Evolutionary conservation across 257 asterid genomes (phyloP).

Genomic region (Gentiana straminea): DNA sequence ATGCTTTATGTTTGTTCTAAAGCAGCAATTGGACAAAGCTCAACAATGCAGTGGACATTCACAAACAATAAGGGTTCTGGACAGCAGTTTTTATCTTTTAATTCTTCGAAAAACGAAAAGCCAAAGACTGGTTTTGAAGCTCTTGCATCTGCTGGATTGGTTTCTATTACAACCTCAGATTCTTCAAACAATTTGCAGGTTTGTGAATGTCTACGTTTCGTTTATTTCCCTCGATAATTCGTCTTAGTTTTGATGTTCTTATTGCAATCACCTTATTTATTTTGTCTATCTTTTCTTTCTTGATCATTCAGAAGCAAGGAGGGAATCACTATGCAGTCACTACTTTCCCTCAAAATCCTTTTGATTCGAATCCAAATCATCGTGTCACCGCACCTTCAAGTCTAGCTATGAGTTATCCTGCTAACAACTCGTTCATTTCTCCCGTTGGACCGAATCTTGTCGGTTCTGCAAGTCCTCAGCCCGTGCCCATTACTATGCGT

Average conservation of each 20-base stretch:
- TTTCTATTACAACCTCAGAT: slow-evolving; percentile 40
- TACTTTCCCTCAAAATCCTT: slow-evolving; percentile 25
- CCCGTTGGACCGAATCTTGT: slow-evolving; percentile 26
- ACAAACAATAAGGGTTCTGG: slow-evolving; percentile 27
- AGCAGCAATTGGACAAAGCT: slow-evolving; percentile 41
- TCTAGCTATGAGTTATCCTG: slow-evolving; percentile 19
- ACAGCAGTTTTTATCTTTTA: slow-evolving; percentile 43
- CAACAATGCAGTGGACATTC: slow-evolving; percentile 57
- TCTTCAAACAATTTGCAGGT: slow-evolving; percentile 12
- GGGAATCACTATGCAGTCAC: slow-evolving; percentile 30
- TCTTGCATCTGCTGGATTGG: slow-evolving; percentile 55
- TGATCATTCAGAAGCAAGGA: slow-evolving; percentile 31
- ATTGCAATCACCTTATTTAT: too few species aligned
- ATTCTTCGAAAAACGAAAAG: slow-evolving; percentile 27
- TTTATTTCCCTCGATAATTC: too few species aligned
- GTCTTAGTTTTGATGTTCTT: too few species aligned
- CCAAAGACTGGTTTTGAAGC: slow-evolving; percentile 51
- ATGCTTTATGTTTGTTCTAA: too few species aligned
- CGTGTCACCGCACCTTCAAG: slow-evolving; percentile 15
- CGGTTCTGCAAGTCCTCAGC: slow-evolving; percentile 23
- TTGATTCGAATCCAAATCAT: slow-evolving; percentile 13
- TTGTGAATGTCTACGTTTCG: too few species aligned
- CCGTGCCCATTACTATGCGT: slow-evolving; percentile 16
- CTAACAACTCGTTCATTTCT: slow-evolving; percentile 27
- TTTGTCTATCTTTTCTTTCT: too few species aligned